Base-by-base conservation (phyloP, 495 filamentous ascomycete genomes). In the Xylaria telfairii region DNA sequence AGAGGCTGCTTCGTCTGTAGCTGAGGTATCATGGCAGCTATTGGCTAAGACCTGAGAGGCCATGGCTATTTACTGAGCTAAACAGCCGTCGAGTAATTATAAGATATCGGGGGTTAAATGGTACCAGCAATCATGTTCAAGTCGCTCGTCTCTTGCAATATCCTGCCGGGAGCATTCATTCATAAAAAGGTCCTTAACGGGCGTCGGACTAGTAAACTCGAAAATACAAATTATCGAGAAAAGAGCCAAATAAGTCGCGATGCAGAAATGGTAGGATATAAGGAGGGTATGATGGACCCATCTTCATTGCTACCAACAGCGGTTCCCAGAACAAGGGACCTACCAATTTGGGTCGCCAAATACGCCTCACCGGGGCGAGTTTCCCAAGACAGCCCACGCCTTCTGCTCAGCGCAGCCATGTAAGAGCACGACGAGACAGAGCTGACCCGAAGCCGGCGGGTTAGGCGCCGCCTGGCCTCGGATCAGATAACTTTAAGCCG, bases 401-500 rank as follows among this genome's bases (percentile, higher is more conserved):
- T 67, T 42, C 17, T 9, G 63, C 46, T 30, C 2, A 39, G 13
- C 7, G 30, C 47, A 28, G 7, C 15, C n/a, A 75, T 59, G 65
- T n/a, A 73, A 62, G 68, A 72, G 54, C 66, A n/a, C 47, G 28
- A 65, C 53, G 68, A 68, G 56, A 67, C 51, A 68, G 46, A 44
- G 66, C 10, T 24, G 65, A 56, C 65, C 65, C 65, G 65, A 67
- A 67, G 65, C 65, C 65, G 65, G 65, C 65, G 49, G 34, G 24
- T n/a, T 67, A 54, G 49, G 65, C 37, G 34, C 34, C 65, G 49
- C 49, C 39, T 57, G 51, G 32, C n/a, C 51, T 67, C 70, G 76
- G 76, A 77, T 77, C 76, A 65, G 76, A 77, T 77, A 77, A 77
- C 74, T 76, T 76, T 49, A 72, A 76, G 70, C 72, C 72, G 76